Base-by-base conservation (phyloP, 2,329 filamentous ascomycete genomes). In the Penicillium sp. region DNA sequence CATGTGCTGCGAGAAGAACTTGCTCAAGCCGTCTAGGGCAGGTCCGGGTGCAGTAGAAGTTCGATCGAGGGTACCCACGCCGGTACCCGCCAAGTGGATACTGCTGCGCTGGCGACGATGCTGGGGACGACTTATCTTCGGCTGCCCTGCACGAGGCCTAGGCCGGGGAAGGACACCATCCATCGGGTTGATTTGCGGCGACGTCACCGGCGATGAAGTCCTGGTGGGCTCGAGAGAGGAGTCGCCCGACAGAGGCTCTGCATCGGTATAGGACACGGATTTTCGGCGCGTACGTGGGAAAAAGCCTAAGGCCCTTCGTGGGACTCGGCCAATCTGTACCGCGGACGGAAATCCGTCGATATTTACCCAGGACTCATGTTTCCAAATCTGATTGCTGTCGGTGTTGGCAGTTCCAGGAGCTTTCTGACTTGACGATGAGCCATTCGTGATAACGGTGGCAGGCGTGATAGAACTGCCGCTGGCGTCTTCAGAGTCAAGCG, bases 281-380 rank as follows among this genome's bases (percentile, higher is more conserved):
- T 95, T 95, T 86, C 93, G 91, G 72, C 92, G 84, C 20, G 92
- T 86, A 7, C 93, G 93, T 3, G 94, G 94, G 71, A 98, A 98
- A 77, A 94, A 98, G 25, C 93, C 94, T 47, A 97, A 83, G 2
- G 89, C 85, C 76, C 88, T 88, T 58, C 91, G 87, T 22, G 92
- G 87, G 59, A 98, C 86, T 34, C 95, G 88, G 15, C 88, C 92
- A 65, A 99, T 95, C 74, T 97, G 91, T 25, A 95, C 88, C 0
- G 91, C 88, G 25, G 87, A 83, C 15, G 81, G 79, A 63, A 85
- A 84, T 22, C 88, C 89, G 63, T 94, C 90, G 28, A 97, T 83
- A 34, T 89, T 81, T 1, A 96, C 91, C 92, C 92, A 97, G 48
- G 91, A 88, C 59, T 96, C 91, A 76, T 97, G 92, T 60, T 86